A percentile compares a stretch with the other conserved stretches of the same genome.
Evolutionary conservation across 2,329 filamentous ascomycete genomes (phyloP).

Genomic region (Alternaria postmessia): DNA sequence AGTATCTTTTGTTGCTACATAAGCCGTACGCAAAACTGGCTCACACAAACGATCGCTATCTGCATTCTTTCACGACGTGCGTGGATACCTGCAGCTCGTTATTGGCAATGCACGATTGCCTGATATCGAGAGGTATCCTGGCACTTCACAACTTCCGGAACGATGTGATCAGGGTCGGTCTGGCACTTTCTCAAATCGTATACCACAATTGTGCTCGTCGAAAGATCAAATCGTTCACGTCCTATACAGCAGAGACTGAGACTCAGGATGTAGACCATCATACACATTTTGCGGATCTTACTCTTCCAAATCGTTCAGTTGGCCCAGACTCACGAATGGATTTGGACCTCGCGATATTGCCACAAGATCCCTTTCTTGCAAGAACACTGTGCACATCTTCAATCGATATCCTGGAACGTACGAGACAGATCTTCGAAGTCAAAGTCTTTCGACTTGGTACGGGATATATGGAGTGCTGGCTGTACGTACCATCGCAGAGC

Average conservation of each 20-base stretch:
- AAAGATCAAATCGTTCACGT: conserved; percentile 11
- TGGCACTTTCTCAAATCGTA: conserved; percentile 37
- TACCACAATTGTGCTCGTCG: conserved; percentile 35
- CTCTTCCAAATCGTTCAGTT: conserved; percentile 1
- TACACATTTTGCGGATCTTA: conserved; percentile 11
- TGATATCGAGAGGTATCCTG: conserved; percentile 31
- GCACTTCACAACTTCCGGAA: conserved; percentile 40
- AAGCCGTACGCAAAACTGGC: conserved; percentile 43
- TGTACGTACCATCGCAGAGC: conserved; percentile 6
- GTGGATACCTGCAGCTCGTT: conserved; percentile 41
- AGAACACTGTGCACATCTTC: conserved; percentile 37
- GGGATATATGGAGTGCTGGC: conserved; percentile 49
- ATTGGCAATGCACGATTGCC: conserved; percentile 31
- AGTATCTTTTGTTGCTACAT: conserved; percentile 48
- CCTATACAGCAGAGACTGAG: conserved; percentile 3
- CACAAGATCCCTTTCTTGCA: conserved; percentile 36
- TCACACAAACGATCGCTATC: conserved; percentile 34
- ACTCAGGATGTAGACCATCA: conserved; percentile 13
- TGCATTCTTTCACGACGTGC: conserved; percentile 43
- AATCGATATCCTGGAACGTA: conserved; percentile 41
- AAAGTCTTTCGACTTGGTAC: conserved; percentile 48
- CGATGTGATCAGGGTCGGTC: conserved; percentile 39
- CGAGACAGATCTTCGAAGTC: conserved; percentile 39
- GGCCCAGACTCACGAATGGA: conserved; percentile 6
- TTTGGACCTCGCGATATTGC: conserved; percentile 29